Conservation (phyloP, 208 protist species). For the Angomonas ambiguus region DNA sequence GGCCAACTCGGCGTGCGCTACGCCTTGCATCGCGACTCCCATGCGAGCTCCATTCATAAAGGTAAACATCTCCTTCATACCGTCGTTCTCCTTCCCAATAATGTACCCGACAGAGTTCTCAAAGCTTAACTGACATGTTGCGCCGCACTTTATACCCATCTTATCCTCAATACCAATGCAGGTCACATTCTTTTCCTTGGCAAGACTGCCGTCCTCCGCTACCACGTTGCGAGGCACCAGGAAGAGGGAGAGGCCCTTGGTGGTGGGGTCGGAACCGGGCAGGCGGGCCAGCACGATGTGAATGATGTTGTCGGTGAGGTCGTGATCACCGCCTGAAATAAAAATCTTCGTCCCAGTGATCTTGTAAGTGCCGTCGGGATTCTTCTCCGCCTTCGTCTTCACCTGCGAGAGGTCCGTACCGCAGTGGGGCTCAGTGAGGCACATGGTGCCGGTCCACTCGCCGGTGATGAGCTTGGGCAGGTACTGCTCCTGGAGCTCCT, state of each 20-base stretch:
- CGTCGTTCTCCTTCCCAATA: constrained; percentile 68
- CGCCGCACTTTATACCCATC: constrained; percentile 86
- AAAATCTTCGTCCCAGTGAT: constrained; percentile 90
- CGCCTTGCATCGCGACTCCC: constrained; percentile 67
- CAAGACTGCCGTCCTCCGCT: constrained; percentile 57
- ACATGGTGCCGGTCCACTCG: constrained; percentile 86
- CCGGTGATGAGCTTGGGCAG: constrained; percentile 67
- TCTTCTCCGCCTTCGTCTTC: constrained; percentile 71
- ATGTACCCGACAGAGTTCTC: constrained; percentile 81
- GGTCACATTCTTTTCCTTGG: constrained; percentile 53
- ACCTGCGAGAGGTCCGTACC: constrained; percentile 82
- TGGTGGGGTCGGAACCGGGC: constrained; percentile 51
- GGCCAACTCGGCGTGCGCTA: constrained; percentile 73
- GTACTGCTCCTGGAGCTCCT: constrained; percentile 79
- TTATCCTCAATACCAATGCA: constrained; percentile 75
- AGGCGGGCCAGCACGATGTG: constrained; percentile 83
- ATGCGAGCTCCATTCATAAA: constrained; percentile 86
- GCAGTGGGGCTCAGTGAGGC: constrained; percentile 88
- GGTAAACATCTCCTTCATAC: constrained; percentile 90
- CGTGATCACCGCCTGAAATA: constrained; percentile 88
- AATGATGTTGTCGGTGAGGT: constrained; percentile 84
- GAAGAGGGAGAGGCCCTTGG: constrained; percentile 89
- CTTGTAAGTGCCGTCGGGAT: constrained; percentile 70
- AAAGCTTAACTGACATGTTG: constrained; percentile 81
- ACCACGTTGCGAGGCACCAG: constrained; percentile 78